Conservation (phyloP, 2,329 filamentous ascomycete species). For the Botrytis cinerea region DNA sequence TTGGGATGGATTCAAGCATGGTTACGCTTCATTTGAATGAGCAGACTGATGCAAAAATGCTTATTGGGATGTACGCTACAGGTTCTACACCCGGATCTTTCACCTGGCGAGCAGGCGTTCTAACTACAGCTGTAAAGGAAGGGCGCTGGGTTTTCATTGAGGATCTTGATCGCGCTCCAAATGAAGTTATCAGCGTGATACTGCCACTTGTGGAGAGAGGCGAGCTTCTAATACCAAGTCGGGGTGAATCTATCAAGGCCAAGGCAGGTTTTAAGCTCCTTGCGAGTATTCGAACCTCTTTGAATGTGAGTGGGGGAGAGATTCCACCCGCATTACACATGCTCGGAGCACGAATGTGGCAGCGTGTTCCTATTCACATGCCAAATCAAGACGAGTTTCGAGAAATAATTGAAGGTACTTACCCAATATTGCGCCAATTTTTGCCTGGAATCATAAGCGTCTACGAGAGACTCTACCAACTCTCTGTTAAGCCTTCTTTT, state of each 20-base stretch:
- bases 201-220: slow-evolving; percentile 88
- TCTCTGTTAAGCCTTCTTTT: slow-evolving; percentile 48
- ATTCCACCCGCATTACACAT: slow-evolving; percentile 67
- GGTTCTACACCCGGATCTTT: slow-evolving; percentile 87
- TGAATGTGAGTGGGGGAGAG: slow-evolving; percentile 66
- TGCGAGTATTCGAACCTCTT: slow-evolving; percentile 81
- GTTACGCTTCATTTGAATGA: slow-evolving; percentile 96
- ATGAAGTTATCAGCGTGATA: slow-evolving; percentile 90
- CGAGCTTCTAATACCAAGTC: slow-evolving; percentile 86
- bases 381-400: slow-evolving; percentile 70
- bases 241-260: slow-evolving; percentile 82
- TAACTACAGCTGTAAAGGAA: slow-evolving; percentile 91
- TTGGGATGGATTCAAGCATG: slow-evolving; percentile 79
- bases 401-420: slow-evolving; percentile 69
- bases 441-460: slow-evolving; percentile 60
- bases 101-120: slow-evolving; percentile 85
- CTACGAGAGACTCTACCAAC: slow-evolving; percentile 54
- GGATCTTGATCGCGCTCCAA: slow-evolving; percentile 91
- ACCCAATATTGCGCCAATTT: slow-evolving; percentile 68
- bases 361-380: slow-evolving; percentile 67
- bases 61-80: slow-evolving; percentile 91
- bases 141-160: slow-evolving; percentile 97
- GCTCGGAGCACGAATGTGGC: slow-evolving; percentile 86
- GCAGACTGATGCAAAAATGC: slow-evolving; percentile 95
- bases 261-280: slow-evolving; percentile 86